Conservation (phyloP, 73 alveolate genomes). For the Paramecium sonneborni region DNA sequence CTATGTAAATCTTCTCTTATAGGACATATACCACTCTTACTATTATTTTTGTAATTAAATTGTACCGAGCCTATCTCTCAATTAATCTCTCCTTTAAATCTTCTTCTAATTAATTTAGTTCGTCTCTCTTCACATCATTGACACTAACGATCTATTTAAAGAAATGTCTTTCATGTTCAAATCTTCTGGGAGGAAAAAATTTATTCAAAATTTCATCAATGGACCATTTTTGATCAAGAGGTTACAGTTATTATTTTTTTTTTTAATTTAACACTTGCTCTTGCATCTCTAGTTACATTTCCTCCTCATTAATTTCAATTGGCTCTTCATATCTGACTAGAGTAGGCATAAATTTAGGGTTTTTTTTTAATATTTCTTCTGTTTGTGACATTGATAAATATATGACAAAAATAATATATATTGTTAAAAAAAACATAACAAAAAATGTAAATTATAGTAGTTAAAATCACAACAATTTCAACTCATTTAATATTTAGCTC, state of each 20-base stretch:
- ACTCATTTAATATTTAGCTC: not conserved
- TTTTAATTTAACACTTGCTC: conserved; percentile 8
- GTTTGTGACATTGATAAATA: not conserved
- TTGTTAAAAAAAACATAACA: not conserved
- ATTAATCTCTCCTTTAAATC: conserved; percentile 72
- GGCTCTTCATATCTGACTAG: conserved; percentile 38
- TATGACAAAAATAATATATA: not conserved
- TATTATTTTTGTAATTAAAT: not conserved
- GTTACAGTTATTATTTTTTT: conserved; percentile 62
- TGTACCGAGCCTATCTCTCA: conserved; percentile 76
- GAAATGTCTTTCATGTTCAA: conserved; percentile 42
- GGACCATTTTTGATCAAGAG: conserved; percentile 63
- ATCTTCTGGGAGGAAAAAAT: conserved; percentile 59
- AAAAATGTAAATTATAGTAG: not conserved
- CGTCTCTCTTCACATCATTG: conserved; percentile 66
- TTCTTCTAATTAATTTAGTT: conserved; percentile 68
- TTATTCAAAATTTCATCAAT: conserved; percentile 62
- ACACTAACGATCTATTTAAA: conserved; percentile 33
- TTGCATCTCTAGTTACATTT: not conserved
- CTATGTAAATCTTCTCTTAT: conserved; percentile 68
- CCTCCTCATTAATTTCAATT: not conserved
- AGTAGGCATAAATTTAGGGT: conserved; percentile 30
- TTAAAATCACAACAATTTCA: conserved; percentile 10
- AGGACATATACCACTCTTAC: conserved; percentile 68
- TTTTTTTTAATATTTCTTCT: not conserved